These are phyloP conservation scores for Botrytis sinoallii DNA, from an alignment of 2,329 filamentous ascomycete species.

Conservation along the genomic window DNA sequence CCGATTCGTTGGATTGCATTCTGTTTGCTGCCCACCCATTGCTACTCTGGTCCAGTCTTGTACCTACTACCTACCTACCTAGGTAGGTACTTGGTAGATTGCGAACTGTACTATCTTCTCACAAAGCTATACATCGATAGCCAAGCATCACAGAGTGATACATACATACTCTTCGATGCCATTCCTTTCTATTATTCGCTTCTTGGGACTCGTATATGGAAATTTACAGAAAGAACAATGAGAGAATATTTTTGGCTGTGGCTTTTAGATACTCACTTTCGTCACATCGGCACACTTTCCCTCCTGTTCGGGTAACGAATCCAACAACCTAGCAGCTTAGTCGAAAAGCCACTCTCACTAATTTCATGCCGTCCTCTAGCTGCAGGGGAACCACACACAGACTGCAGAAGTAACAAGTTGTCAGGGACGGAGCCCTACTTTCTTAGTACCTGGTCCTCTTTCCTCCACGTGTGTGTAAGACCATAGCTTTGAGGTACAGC, in stretches of 20 bases:
- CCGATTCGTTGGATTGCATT: background rate
- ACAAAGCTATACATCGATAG: too few species aligned
- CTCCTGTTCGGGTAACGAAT: background rate
- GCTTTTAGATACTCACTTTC: background rate
- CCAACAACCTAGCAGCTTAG: background rate
- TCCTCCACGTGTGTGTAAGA: conserved; percentile 9
- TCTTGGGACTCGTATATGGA: background rate
- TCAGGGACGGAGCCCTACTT: conserved; percentile 4
- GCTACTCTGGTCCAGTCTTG: background rate
- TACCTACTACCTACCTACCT: background rate
- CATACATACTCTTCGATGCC: background rate
- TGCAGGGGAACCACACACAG: background rate
- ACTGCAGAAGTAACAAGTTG: background rate
- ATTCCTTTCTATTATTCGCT: background rate
- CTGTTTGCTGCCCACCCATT: background rate
- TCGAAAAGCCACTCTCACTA: conserved; percentile 5
- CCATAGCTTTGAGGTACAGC: background rate
- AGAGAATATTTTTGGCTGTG: background rate
- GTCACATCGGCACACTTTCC: background rate
- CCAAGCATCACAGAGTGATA: background rate
- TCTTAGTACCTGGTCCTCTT: background rate
- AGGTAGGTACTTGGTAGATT: background rate
- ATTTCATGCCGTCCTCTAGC: background rate
- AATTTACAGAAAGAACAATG: background rate
- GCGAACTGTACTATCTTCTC: background rate